Evolutionary conservation across 495 filamentous ascomycete species (phyloP), one percentile per base, ranked within the genome.

Genomic region (Lentithecium fluviatile): DNA sequence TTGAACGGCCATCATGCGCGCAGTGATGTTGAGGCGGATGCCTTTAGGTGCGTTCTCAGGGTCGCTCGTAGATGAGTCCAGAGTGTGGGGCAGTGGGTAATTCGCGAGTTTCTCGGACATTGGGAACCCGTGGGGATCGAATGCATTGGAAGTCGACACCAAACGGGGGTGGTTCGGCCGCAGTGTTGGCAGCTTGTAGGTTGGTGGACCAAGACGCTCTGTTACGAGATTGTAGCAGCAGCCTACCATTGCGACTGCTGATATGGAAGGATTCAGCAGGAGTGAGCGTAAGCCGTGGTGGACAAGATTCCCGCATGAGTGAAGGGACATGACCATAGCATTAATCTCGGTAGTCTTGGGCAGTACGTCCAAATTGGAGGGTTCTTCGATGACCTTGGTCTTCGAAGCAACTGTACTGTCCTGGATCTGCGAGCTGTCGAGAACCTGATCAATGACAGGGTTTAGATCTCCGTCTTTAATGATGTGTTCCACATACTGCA

Each of bases 211-310:
- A 20, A 95, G 81, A 51, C 91, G 84, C 70, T 97, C 94, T 2
- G 92, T 96, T 55, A 97, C 73, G 19, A 97, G 85, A 60, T 98
- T 98, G 78, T 98, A 97, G 77, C 94, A 98, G 77, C 94, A 98
- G 36, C 94, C 94, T 42, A 98, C 89, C 70, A 98, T 88, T 36
- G 94, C 94, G 45, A 97, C 87, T 13, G 90, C 91, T 17, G 86
- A 82, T 51, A 97, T 89, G 25, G 83, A 79, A 1, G 91, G 88
- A 67, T 96, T 97, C 36, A 90, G 69, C 13, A 89, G 73, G 43
- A 98, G 79, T 3, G 94, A 94, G 6, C 89, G 87, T 42, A 98
- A 84, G 1, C 89, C 94, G 69, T 95, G 91, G 68, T 98, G 94
- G n/a, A 93, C 83, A 13, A 98, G 85, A 68, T 97, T 97, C 53